Base-by-base conservation (phyloP, 345 rosid genomes). In the Syzygium jambos region DNA sequence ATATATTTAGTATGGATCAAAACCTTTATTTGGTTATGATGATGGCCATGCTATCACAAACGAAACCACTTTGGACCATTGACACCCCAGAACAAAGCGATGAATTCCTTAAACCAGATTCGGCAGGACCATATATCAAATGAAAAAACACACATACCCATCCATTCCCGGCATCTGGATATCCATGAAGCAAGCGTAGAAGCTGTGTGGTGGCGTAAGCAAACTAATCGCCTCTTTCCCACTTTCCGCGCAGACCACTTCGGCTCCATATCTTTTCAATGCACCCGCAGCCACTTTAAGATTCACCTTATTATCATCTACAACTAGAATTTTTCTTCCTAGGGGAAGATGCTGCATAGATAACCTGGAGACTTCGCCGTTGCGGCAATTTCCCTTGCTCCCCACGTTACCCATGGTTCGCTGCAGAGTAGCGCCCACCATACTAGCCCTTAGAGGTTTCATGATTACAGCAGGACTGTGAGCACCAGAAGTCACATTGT, bases 81-180 rank as follows among this genome's bases (percentile, higher is more conserved):
- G 49, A 19, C 80, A 38, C 14, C 80, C 49, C 49, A 5, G 27
- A 73, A 38, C 80, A 38, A 73, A 38, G 27, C 27, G 3, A 73
- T 19, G 80, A 73, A 19, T 73, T 73, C 49, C 10, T 73, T 73
- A 73, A 73, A 73, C 49, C 80, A 38, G 80, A 73, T 34, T 73
- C 6, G 25, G 16, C 49, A 73, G 49, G 14, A 27, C 27, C 59
- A 1, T 73, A 38, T 38, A 73, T 34, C 25, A 19, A 73, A 73
- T 38, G 9, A 73, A 73, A n/a, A 19, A 73, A 73, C 49, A 84
- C 78, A 34, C 93, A 87, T 96, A 97, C 99, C 99, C 99, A 86
- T 97, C 99, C 98, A 96, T 96, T 92, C 91, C 94, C n/a, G 99
- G 99, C 99, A 97, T 97, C 89, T 97, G 99, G 87, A 97, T 95